Base-by-base conservation (phyloP, 2,329 filamentous ascomycete genomes). In the Balansia obtecta region DNA sequence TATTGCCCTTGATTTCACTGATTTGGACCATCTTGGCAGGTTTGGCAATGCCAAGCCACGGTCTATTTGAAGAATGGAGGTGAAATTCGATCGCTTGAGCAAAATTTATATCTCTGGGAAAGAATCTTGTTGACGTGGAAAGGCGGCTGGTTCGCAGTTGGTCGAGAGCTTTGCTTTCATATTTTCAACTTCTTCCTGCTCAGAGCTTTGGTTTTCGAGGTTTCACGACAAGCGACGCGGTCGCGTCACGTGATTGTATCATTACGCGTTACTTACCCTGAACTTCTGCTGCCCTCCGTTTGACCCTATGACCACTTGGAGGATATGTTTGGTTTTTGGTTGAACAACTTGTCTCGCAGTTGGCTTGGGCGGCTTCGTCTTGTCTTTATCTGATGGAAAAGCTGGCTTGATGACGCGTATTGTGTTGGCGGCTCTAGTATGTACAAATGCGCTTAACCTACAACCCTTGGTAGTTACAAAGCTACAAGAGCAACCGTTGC, bases 1-100 rank as follows among this genome's bases (percentile, higher is more conserved):
- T 83, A 72, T 88, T 91, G 73, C 86, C 86, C 76, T 95, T 95
- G 64, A 95, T 87, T 73, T 95, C 89, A 74, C 86, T 94, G 70
- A 93, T 89, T 68, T 89, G 85, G 61, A 91, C 86, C 86, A 90
- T 91, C 59, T 64, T 75, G 66, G 60, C 65, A 63, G 10, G 63
- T 62, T 46, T 56, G 60, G 53, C 55, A 45, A 53, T 49, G 27
- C 18, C 27, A 34, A 12, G 20, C 9, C 33, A 22, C 12, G 37
- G 22, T 40, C 37, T 34, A n/a, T 11, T 16, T 9, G n/a, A 13
- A 16, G 18, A 11, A 15, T 15, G 16, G 44, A 34, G 7, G 30
- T 11, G 11, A 30, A 18, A 45, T 9, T 15, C 20, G 18, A 33
- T 22, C 16, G 40, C 22, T 42, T 20, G 16, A 13, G 40, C 40